Conservation (phyloP, 768 basidiomycete species). For the Amanita brunnescens region DNA sequence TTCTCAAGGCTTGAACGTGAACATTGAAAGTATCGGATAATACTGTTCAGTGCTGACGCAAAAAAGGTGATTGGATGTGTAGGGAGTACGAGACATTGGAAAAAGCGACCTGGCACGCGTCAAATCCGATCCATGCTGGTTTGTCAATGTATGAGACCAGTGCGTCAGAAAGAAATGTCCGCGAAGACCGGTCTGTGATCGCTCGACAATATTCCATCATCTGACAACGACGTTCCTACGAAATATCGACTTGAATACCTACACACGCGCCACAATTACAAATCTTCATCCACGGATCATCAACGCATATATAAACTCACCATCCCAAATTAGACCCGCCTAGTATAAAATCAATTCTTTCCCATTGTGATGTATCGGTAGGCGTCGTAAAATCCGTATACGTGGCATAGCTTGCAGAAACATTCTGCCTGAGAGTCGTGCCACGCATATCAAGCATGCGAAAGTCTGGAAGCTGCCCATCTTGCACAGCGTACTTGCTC, state of each 20-base stretch:
- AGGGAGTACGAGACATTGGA: too few species aligned
- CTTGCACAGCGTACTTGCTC: slow-evolving; percentile 28
- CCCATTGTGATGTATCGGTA: slow-evolving; percentile 25
- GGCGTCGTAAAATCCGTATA: slow-evolving; percentile 43
- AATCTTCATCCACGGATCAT: background rate
- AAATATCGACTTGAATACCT: slow-evolving; percentile 31
- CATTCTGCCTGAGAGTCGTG: slow-evolving; percentile 27
- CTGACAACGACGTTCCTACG: slow-evolving; percentile 32
- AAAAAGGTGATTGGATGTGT: too few species aligned
- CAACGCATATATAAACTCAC: slow-evolving; percentile 20
- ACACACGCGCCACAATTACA: background rate
- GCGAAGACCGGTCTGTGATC: slow-evolving; percentile 50
- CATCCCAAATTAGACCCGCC: slow-evolving; percentile 39
- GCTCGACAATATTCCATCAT: slow-evolving; percentile 45
- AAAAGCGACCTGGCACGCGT: too few species aligned
- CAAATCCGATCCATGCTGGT: too few species aligned
- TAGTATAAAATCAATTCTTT: slow-evolving; percentile 45
- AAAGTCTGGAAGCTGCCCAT: slow-evolving; percentile 24
- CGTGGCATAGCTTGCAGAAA: slow-evolving; percentile 40
- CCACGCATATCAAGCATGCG: slow-evolving; percentile 37
- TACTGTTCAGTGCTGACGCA: too few species aligned
- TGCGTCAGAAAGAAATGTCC: slow-evolving; percentile 19
- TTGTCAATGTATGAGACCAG: too few species aligned
- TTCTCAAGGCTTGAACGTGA: too few species aligned
- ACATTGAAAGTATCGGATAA: too few species aligned